Evolutionary conservation across 139 green algal genomes (phyloP).

Genomic region (Helicosporidium sp.): DNA sequence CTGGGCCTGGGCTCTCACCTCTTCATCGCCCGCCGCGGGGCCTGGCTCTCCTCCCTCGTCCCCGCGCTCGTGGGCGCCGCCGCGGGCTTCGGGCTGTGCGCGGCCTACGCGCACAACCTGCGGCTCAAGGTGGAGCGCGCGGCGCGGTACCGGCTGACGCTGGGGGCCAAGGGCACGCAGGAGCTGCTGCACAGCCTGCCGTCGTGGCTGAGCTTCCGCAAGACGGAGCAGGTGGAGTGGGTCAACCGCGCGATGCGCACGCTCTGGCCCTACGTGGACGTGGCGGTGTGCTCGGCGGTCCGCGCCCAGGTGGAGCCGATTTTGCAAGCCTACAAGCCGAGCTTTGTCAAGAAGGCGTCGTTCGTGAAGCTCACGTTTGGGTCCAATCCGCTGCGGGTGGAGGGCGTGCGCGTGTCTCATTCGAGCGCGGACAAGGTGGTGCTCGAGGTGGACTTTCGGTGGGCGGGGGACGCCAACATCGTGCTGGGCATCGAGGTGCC

Average conservation of each 20-base stretch:
- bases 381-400: constrained; percentile 50
- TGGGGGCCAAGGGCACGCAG: constrained; percentile 57
- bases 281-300: constrained; percentile 46
- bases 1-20: constrained; percentile 5
- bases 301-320: constrained; percentile 57
- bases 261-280: constrained; percentile 71
- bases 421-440: background rate
- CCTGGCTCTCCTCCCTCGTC: no score
- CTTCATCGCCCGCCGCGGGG: no score
- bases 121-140: constrained; percentile 8
- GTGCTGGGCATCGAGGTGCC: constrained; percentile 55
- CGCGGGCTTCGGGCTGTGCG: constrained; percentile 4
- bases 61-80: background rate
- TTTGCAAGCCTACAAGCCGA: constrained; percentile 40
- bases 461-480: constrained; percentile 68
- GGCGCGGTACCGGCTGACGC: constrained; percentile 20
- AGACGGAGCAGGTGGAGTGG: constrained; percentile 72
- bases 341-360: constrained; percentile 51
- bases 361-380: constrained; percentile 76
- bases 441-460: constrained; percentile 50
- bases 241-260: constrained; percentile 54
- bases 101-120: constrained; percentile 8
- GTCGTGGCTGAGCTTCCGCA: constrained; percentile 46
- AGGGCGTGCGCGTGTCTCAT: constrained; percentile 8
- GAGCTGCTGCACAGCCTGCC: constrained; percentile 46